Conservation (phyloP, 148 eudicot genomes). For the Rhododendron vialii region DNA sequence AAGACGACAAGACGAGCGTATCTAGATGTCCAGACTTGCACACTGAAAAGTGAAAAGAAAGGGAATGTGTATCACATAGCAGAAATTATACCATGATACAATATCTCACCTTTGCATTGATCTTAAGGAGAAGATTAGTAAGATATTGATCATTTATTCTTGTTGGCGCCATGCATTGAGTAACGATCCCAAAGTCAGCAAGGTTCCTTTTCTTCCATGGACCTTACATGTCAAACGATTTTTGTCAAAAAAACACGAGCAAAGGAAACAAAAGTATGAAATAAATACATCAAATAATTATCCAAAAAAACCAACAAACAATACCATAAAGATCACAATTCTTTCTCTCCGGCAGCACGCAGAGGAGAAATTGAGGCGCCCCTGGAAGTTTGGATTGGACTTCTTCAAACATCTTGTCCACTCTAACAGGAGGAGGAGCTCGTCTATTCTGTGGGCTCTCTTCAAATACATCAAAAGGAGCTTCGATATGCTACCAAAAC, state of each 20-base stretch:
- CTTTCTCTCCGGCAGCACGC: slow-evolving; percentile 92
- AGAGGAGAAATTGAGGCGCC: slow-evolving; percentile 76
- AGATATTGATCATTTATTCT: slow-evolving; percentile 87
- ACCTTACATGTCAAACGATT: slow-evolving; percentile 33
- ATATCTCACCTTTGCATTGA: slow-evolving; percentile 75
- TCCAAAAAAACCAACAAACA: background rate
- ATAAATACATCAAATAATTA: background rate
- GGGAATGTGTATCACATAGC: background rate
- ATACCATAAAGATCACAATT: slow-evolving; percentile 79
- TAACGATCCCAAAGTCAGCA: slow-evolving; percentile 76
- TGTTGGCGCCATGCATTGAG: slow-evolving; percentile 80
- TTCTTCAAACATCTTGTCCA: slow-evolving; percentile 84
- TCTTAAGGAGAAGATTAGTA: slow-evolving; percentile 76
- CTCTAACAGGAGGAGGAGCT: slow-evolving; percentile 80
- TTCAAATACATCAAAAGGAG: slow-evolving; percentile 72
- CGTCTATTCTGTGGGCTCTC: slow-evolving; percentile 70
- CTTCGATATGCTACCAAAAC: slow-evolving; percentile 43
- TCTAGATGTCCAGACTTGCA: background rate
- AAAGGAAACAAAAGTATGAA: background rate
- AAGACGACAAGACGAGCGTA: background rate
- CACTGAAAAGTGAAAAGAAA: background rate
- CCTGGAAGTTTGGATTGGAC: slow-evolving; percentile 80
- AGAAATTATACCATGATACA: background rate
- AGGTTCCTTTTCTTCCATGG: slow-evolving; percentile 89
- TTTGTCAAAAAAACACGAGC: background rate